Evolutionary conservation across 2,329 filamentous ascomycete species (phyloP).

Genomic region (Cordyceps pruinosa): DNA sequence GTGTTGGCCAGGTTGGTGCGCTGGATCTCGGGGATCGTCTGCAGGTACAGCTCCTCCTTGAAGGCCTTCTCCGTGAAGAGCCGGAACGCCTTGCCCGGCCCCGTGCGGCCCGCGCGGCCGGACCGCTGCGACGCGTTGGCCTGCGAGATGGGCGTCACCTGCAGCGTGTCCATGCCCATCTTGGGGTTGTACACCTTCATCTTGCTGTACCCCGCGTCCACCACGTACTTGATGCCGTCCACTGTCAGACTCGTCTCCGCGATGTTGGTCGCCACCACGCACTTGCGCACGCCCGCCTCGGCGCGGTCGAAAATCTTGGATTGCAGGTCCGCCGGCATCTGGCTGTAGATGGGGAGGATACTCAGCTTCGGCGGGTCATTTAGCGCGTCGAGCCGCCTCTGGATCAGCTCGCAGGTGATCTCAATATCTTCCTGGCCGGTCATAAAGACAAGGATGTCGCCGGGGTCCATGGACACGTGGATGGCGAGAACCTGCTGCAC

Average conservation of each 20-base stretch:
- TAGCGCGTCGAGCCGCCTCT: conserved; percentile 77
- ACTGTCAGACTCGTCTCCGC: conserved; percentile 97
- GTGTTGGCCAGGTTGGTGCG: conserved; percentile 94
- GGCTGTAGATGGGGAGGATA: conserved; percentile 96
- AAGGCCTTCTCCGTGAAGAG: conserved; percentile 92
- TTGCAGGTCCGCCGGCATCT: conserved; percentile 97
- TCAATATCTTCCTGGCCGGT: conserved; percentile 98
- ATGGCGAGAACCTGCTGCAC: conserved; percentile 95
- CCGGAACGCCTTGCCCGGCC: conserved; percentile 90
- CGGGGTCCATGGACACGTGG: conserved; percentile 86
- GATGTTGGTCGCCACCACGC: conserved; percentile 97
- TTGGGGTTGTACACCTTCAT: conserved; percentile 97
- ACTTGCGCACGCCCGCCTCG: conserved; percentile 83
- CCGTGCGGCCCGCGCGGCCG: conserved; percentile 87
- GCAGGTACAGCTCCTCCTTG: conserved; percentile 91
- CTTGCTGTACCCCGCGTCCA: conserved; percentile 93
- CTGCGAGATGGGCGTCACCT: conserved; percentile 95
- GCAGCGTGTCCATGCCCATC: conserved; percentile 98
- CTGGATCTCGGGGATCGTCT: conserved; percentile 96
- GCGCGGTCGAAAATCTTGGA: conserved; percentile 96
- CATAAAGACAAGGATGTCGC: conserved; percentile 98
- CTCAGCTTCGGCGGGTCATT: conserved; percentile 93
- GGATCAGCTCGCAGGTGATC: conserved; percentile 86
- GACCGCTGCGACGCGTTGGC: conserved; percentile 92
- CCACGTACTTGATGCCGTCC: conserved; percentile 98